A percentile compares a stretch with the other conserved stretches of the same genome.
Conservation (phyloP, 2,329 filamentous ascomycete genomes). For the Exophiala phaeomuriformis region DNA sequence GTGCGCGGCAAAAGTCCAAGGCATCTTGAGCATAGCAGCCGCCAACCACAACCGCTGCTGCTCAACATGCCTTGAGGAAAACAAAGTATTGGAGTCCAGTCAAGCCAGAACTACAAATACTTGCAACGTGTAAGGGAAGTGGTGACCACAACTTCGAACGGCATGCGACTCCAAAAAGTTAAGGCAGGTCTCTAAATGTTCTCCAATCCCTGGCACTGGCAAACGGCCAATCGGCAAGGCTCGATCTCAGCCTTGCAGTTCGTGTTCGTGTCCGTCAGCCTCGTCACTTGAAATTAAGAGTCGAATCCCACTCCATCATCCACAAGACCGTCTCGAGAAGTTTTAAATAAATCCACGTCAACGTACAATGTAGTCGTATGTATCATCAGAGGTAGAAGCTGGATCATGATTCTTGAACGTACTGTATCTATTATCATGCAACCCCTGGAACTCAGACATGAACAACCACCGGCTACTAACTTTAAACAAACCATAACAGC, state of each 20-base stretch:
- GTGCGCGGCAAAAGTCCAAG: slow-evolving; percentile 36
- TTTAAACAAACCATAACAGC: background rate
- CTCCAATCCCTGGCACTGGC: no score
- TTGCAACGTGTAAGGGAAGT: no score
- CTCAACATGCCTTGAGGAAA: slow-evolving; percentile 34
- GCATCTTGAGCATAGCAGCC: slow-evolving; percentile 45
- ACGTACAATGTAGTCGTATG: no score
- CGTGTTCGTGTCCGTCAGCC: background rate
- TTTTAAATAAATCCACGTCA: no score
- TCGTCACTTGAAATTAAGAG: background rate
- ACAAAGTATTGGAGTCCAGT: background rate
- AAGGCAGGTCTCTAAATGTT: no score
- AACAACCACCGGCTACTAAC: background rate
- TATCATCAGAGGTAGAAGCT: background rate
- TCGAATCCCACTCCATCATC: no score
- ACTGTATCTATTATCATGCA: background rate
- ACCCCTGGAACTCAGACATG: no score
- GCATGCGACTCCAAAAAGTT: no score
- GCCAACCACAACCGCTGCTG: slow-evolving; percentile 23
- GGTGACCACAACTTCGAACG: no score
- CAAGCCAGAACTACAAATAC: no score
- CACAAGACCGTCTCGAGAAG: no score
- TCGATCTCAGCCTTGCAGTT: background rate
- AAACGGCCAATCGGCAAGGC: background rate
- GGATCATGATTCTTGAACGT: background rate